Conservation (phyloP, 768 basidiomycete genomes). For the Psilocybe sp. region DNA sequence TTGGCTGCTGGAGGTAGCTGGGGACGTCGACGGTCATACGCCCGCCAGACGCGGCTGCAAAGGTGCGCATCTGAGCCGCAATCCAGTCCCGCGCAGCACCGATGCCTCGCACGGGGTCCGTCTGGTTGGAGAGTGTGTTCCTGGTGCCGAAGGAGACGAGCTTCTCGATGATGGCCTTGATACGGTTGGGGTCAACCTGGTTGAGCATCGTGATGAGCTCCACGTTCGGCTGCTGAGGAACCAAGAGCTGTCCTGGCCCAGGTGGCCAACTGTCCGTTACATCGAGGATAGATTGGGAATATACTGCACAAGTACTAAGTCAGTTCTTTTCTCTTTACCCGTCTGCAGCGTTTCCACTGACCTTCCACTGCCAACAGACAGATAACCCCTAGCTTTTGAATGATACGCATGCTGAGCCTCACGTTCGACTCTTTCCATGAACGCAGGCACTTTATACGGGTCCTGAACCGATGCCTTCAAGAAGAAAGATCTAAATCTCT, state of each 20-base stretch:
- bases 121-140: constrained; percentile 50
- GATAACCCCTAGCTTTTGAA: background rate
- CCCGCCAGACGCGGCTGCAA: constrained; percentile 35
- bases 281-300: constrained; percentile 14
- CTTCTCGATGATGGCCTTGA: constrained; percentile 45
- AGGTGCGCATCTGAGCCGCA: constrained; percentile 39
- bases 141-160: constrained; percentile 57
- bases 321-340: background rate
- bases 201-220: constrained; percentile 45
- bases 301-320: constrained; percentile 5
- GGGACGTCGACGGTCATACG: constrained; percentile 43
- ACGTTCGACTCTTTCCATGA: too few species aligned
- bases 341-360: background rate
- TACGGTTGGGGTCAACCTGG: constrained; percentile 42
- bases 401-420: constrained; percentile 1
- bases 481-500: too few species aligned
- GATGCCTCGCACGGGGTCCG: constrained; percentile 49
- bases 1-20: constrained; percentile 40
- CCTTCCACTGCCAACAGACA: constrained; percentile 14
- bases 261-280: constrained; percentile 39
- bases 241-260: constrained; percentile 41
- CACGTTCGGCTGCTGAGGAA: constrained; percentile 38
- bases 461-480: too few species aligned
- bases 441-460: too few species aligned
- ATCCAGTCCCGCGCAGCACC: constrained; percentile 59